phyloP scores from a whole-genome alignment of 2,329 filamentous ascomycete genomes.

The Claviceps spartinae region DNA sequence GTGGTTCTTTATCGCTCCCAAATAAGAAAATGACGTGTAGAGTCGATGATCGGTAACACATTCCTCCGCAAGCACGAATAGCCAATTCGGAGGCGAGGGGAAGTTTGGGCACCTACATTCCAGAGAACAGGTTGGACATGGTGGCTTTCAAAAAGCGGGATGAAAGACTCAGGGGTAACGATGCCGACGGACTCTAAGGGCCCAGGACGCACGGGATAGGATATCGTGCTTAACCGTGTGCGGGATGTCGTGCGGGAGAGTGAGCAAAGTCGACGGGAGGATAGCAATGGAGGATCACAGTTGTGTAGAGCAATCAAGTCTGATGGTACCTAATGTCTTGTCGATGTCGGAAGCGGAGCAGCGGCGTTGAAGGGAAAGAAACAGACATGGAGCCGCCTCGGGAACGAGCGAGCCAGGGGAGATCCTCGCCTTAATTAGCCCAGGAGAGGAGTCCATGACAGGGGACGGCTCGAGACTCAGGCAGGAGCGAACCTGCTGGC shows the following conservation, averaged over 20 bases:
- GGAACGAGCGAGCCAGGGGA: not conserved
- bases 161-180: constrained; percentile 2
- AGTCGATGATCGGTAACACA: not conserved
- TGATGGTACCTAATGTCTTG: not conserved
- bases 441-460: not conserved
- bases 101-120: constrained; percentile 37
- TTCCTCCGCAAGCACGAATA: not conserved
- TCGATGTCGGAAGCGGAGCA: not conserved
- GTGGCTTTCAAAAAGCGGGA: constrained; percentile 11
- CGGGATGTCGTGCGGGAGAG: constrained; percentile 4
- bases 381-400: not conserved
- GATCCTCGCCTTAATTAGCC: not conserved
- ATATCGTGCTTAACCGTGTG: constrained; percentile 2
- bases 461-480: not conserved
- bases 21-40: not conserved
- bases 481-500: not conserved
- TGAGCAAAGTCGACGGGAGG: not conserved
- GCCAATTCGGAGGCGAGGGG: not conserved
- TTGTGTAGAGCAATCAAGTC: not conserved
- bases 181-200: constrained; percentile 2
- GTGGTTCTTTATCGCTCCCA: not conserved
- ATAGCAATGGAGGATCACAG: not conserved
- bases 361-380: not conserved
- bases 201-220: constrained; percentile 5
- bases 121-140: constrained; percentile 49